Percentiles rank a stretch among this genome's conserved stretches.
These are phyloP conservation scores for Diddensiella transvaalensis DNA, from an alignment of 805 yeast species.

Conservation along the genomic window DNA sequence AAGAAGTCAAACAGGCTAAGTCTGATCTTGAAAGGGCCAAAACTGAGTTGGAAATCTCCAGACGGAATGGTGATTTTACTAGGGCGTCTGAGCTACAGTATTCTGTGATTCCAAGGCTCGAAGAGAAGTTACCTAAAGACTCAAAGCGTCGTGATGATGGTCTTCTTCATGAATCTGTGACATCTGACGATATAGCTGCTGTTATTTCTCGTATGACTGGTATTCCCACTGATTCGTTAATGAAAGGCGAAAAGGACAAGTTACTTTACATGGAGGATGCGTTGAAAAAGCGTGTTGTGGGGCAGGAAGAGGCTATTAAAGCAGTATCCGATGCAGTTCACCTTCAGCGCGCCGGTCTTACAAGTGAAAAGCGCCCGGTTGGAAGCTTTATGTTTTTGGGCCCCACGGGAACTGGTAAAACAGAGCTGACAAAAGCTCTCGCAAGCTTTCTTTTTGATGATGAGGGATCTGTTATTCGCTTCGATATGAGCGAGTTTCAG, in stretches of 20 bases:
- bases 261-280: conserved; percentile 82
- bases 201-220: conserved; percentile 95
- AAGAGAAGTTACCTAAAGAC: conserved; percentile 53
- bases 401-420: conserved; percentile 98
- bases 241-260: conserved; percentile 94
- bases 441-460: conserved; percentile 92
- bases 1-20: conserved; percentile 73
- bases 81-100: conserved; percentile 88
- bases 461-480: conserved; percentile 78
- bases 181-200: conserved; percentile 88
- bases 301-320: conserved; percentile 92
- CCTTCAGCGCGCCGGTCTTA: conserved; percentile 92
- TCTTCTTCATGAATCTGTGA: conserved; percentile 84
- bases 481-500: conserved; percentile 98
- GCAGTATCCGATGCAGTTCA: conserved; percentile 93
- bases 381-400: conserved; percentile 96
- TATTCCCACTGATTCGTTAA: conserved; percentile 82
- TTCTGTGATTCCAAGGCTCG: conserved; percentile 77
- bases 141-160: conserved; percentile 45
- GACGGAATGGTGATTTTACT: conserved; percentile 81
- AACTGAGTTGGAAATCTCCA: conserved; percentile 75
- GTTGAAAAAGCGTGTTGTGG: conserved; percentile 74
- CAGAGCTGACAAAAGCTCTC: conserved; percentile 87
- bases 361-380: conserved; percentile 90
- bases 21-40: conserved; percentile 80